A percentile compares a stretch with the other conserved stretches of the same genome.
phyloP scores from a whole-genome alignment of 495 filamentous ascomycete species.

The Talaromyces wortmannii region DNA sequence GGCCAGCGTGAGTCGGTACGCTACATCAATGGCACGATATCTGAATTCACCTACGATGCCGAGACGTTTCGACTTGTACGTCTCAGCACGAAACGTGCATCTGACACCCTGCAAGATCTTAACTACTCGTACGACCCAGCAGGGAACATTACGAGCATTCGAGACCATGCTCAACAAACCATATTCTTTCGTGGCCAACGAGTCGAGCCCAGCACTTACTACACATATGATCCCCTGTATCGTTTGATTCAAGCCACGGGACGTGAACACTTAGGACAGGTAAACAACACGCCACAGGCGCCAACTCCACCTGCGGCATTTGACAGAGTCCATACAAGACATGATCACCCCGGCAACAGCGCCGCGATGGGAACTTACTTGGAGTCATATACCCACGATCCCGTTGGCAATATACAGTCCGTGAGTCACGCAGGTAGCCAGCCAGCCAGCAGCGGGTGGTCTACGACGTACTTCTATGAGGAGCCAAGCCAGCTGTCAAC shows the following conservation, averaged over 20 bases:
- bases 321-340: too few relatives aligned
- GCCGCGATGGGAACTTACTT: conserved; percentile 8
- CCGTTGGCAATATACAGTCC: conserved; percentile 9
- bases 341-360: conserved; percentile 3
- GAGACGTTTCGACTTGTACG: neutral
- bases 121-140: conserved; percentile 19
- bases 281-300: too few relatives aligned
- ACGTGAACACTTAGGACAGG: conserved; percentile 20
- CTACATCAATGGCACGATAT: conserved; percentile 8
- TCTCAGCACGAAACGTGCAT: neutral
- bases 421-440: conserved; percentile 6
- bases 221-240: conserved; percentile 22
- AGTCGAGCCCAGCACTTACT: conserved; percentile 15
- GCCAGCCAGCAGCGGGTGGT: conserved; percentile 4
- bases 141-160: conserved; percentile 10
- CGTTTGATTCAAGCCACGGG: conserved; percentile 24
- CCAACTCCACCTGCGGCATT: too few relatives aligned
- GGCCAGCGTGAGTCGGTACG: neutral
- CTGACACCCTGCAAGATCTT: conserved; percentile 15
- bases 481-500: conserved; percentile 2
- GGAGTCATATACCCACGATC: conserved; percentile 17
- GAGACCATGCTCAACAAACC: conserved; percentile 18
- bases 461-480: conserved; percentile 6
- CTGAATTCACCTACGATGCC: conserved; percentile 9
- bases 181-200: conserved; percentile 15